phyloP scores from a whole-genome alignment of 1,139 yeast species.

The Debaryomyces subglobosus region DNA sequence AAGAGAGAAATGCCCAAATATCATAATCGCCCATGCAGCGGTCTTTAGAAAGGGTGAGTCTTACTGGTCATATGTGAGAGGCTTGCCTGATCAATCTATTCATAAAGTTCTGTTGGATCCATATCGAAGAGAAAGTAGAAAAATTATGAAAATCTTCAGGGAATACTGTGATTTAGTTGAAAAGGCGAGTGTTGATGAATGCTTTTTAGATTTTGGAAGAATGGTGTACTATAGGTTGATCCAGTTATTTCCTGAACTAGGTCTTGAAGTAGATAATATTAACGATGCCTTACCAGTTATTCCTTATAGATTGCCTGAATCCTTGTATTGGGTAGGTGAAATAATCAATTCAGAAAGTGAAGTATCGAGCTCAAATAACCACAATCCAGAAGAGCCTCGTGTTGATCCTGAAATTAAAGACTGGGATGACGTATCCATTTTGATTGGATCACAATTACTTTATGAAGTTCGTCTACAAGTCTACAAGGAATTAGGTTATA shows the following conservation, averaged over 20 bases:
- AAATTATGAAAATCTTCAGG: conserved; percentile 66
- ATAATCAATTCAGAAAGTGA: conserved; percentile 22
- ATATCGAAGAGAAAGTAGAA: conserved; percentile 83
- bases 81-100: conserved; percentile 46
- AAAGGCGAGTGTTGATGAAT: conserved; percentile 95
- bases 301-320: conserved; percentile 46
- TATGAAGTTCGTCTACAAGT: conserved; percentile 57
- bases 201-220: conserved; percentile 79
- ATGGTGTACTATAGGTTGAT: conserved; percentile 28
- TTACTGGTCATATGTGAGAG: conserved; percentile 67
- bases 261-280: conserved; percentile 13
- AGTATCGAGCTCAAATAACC: conserved; percentile 12
- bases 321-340: conserved; percentile 33
- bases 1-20: conserved; percentile 67
- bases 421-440: conserved; percentile 82
- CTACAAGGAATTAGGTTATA: conserved; percentile 63
- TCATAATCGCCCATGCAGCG: conserved; percentile 89
- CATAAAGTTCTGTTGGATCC: conserved; percentile 93
- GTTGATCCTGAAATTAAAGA: conserved; percentile 39
- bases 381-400: conserved; percentile 19
- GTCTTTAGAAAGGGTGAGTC: conserved; percentile 87
- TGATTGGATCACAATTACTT: conserved; percentile 67
- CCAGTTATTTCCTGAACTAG: conserved; percentile 31
- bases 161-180: conserved; percentile 68
- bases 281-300: conserved; percentile 50